Evolutionary conservation across 2,329 filamentous ascomycete genomes (phyloP).

Genomic region (Fusarium hostae): DNA sequence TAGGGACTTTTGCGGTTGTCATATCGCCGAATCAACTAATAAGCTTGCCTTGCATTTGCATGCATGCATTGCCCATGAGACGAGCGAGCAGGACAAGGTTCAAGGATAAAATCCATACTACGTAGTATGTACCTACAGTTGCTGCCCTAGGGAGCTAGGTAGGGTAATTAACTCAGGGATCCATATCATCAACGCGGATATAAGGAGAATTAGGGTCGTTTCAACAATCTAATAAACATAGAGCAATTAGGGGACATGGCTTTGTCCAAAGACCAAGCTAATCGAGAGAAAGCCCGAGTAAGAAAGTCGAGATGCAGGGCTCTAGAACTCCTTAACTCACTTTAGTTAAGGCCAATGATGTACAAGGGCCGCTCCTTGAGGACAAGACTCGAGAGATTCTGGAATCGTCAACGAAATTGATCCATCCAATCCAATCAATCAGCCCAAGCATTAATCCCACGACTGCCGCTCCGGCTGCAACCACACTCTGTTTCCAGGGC

Average conservation of each 20-base stretch:
- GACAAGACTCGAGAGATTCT: conserved; percentile 18
- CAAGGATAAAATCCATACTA: conserved; percentile 23
- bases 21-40: conserved; percentile 34
- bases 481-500: conserved; percentile 17
- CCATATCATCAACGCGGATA: conserved; percentile 9
- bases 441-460: conserved; percentile 10
- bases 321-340: background rate
- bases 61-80: conserved; percentile 8
- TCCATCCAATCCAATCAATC: conserved; percentile 1
- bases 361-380: conserved; percentile 15
- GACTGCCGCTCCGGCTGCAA: conserved; percentile 27
- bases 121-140: conserved; percentile 12
- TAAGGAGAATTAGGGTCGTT: conserved; percentile 12
- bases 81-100: conserved; percentile 20
- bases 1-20: conserved; percentile 28
- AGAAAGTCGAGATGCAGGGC: background rate
- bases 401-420: conserved; percentile 20
- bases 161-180: background rate
- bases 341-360: conserved; percentile 7
- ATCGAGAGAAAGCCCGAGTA: conserved; percentile 5
- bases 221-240: conserved; percentile 2
- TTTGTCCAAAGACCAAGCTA: conserved; percentile 7
- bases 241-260: conserved; percentile 7
- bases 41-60: conserved; percentile 17
- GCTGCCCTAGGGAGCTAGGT: background rate